phyloP scores from a whole-genome alignment of 2,329 filamentous ascomycete species.

The Neopestalotiopsis sp. region DNA sequence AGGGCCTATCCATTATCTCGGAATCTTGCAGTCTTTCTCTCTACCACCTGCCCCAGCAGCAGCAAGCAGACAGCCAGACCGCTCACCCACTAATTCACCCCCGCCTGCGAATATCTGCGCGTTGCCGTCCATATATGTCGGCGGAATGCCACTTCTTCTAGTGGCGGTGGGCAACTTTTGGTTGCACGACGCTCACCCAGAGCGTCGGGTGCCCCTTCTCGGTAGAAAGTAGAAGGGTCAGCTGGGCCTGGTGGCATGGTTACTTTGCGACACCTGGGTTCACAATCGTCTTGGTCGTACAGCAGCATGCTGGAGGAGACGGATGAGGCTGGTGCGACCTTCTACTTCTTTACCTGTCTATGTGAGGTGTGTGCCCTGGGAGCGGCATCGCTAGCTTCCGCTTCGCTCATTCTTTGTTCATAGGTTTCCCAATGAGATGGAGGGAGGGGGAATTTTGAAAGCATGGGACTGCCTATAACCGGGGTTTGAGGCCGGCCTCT shows the following conservation, averaged over 20 bases:
- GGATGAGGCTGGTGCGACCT: slow-evolving; percentile 14
- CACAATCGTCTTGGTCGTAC: slow-evolving; percentile 1
- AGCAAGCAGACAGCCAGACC: neutral
- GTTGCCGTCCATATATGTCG: slow-evolving; percentile 11
- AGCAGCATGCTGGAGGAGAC: slow-evolving; percentile 16
- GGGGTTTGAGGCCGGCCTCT: neutral
- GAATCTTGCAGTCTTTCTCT: neutral
- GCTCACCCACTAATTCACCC: neutral
- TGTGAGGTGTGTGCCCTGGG: too few species aligned
- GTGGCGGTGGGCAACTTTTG: slow-evolving; percentile 4
- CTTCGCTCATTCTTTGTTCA: neutral
- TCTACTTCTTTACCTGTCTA: too few species aligned
- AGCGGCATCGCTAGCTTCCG: neutral
- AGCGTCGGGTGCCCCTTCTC: slow-evolving; percentile 2
- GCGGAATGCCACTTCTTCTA: neutral
- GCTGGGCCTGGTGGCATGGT: neutral
- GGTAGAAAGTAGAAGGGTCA: neutral
- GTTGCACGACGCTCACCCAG: slow-evolving; percentile 7
- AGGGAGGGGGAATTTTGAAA: neutral
- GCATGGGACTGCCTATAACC: neutral
- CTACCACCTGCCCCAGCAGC: neutral
- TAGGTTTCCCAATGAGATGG: neutral
- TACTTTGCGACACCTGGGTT: neutral
- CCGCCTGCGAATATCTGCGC: slow-evolving; percentile 3
- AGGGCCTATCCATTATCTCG: slow-evolving; percentile 15